A percentile compares a stretch with the other conserved stretches of the same genome.
Conservation (phyloP, 345 rosid species). For the Pistacia integerrima region DNA sequence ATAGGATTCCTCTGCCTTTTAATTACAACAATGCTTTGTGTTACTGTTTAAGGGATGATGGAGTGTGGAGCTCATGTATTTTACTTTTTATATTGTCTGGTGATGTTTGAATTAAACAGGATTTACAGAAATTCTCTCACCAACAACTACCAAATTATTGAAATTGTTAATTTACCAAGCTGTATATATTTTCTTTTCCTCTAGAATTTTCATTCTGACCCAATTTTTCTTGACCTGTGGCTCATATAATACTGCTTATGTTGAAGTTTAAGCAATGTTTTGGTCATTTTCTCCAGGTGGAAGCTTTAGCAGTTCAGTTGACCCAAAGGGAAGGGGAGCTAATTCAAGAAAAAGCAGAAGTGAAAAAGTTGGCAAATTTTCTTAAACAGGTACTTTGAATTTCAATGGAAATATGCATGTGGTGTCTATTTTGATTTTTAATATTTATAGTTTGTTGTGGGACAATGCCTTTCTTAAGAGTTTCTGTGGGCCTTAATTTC, state of each 20-base stretch:
- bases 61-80: background rate
- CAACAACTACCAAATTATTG: background rate
- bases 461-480: background rate
- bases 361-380: constrained; percentile 87
- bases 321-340: constrained; percentile 97
- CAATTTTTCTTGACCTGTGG: constrained; percentile 1
- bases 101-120: background rate
- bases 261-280: constrained; percentile 14
- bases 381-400: constrained; percentile 70
- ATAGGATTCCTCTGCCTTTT: background rate
- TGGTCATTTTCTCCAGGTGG: constrained; percentile 66
- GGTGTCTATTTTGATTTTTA: background rate
- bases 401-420: background rate
- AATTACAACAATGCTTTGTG: background rate
- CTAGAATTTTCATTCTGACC: constrained; percentile 4
- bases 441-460: too few relatives aligned
- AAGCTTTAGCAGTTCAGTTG: constrained; percentile 93
- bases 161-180: background rate
- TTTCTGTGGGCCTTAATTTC: background rate
- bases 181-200: background rate
- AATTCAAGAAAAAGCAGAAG: constrained; percentile 92
- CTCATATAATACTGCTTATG: constrained; percentile 4
- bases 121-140: background rate
- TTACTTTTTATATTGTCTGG: background rate
- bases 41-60: background rate